Percentiles rank a stretch among this genome's conserved stretches.
These are phyloP conservation scores for Camillea tinctor DNA, from an alignment of 2,329 filamentous ascomycete genomes.

Conservation along the genomic window DNA sequence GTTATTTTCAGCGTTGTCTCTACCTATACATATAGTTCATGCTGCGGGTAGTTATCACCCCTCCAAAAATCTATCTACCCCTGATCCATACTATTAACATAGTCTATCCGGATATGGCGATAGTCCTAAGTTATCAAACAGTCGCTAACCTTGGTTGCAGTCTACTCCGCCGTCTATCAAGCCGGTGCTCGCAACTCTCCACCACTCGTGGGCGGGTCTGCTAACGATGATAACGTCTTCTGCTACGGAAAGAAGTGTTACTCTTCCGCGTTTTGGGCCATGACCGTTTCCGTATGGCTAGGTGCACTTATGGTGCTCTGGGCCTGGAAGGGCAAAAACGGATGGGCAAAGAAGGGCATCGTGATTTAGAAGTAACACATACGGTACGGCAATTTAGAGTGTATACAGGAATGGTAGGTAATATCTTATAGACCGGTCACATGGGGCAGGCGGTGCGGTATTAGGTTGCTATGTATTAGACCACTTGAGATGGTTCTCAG, in stretches of 20 bases:
- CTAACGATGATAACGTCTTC: slow-evolving; percentile 51
- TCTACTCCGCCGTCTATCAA: slow-evolving; percentile 85
- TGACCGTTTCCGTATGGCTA: slow-evolving; percentile 75
- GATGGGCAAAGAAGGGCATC: slow-evolving; percentile 76
- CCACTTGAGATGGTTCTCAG: not conserved
- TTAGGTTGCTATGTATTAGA: not conserved
- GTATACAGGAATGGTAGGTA: not conserved
- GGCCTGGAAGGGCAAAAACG: slow-evolving; percentile 77
- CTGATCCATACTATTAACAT: not conserved
- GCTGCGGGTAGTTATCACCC: not conserved
- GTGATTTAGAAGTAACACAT: slow-evolving; percentile 47
- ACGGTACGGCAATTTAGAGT: not conserved
- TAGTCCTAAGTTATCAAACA: not conserved
- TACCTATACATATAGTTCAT: not conserved
- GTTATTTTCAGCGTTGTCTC: not conserved
- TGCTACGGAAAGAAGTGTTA: slow-evolving; percentile 86
- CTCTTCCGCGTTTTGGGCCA: slow-evolving; percentile 78
- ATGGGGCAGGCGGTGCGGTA: not conserved
- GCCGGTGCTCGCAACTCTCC: slow-evolving; percentile 52
- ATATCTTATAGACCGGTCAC: not conserved
- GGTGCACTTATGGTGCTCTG: slow-evolving; percentile 70
- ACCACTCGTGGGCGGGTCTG: slow-evolving; percentile 29
- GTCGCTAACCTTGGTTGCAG: not conserved
- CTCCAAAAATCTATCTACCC: not conserved
- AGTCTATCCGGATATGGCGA: not conserved